Evolutionary conservation across 129 eudicot genomes (phyloP).

Genomic region (Tagetes erecta): DNA sequence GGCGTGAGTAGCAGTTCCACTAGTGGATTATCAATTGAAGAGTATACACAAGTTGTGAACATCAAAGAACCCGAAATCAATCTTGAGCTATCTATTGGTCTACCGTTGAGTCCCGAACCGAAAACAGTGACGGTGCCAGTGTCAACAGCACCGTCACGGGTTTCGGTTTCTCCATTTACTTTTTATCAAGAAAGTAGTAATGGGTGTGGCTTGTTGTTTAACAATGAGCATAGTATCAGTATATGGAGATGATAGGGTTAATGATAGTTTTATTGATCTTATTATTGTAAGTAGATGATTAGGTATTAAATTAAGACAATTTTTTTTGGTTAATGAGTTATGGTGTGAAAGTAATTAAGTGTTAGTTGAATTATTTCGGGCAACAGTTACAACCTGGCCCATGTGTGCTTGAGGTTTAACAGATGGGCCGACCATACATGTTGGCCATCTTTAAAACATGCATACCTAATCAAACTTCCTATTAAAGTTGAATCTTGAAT

Average conservation of each 20-base stretch:
- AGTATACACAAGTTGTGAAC: conserved; percentile 6
- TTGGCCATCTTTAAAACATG: conserved; percentile 18
- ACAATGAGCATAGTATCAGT: conserved; percentile 33
- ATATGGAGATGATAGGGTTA: conserved; percentile 36
- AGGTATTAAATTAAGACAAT: conserved; percentile 25
- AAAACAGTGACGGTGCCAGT: conserved; percentile 17
- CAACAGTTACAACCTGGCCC: conserved; percentile 1
- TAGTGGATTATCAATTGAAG: conserved; percentile 37
- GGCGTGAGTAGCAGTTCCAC: conserved; percentile 30
- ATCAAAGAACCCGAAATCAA: conserved; percentile 31
- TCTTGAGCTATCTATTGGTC: conserved; percentile 39
- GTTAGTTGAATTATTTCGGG: background rate
- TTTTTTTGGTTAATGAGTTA: conserved; percentile 11
- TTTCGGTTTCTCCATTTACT: conserved; percentile 22
- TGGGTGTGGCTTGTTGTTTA: conserved; percentile 31
- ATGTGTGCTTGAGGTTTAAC: conserved; percentile 3
- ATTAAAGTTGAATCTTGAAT: conserved; percentile 23
- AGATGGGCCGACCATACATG: conserved; percentile 12
- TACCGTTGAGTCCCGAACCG: conserved; percentile 23
- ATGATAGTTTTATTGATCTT: background rate
- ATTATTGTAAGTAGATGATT: conserved; percentile 35
- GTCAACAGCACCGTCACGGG: background rate
- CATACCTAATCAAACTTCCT: conserved; percentile 28
- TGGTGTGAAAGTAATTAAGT: background rate
- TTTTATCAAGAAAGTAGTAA: conserved; percentile 30